A percentile compares a stretch with the other conserved stretches of the same genome.
phyloP scores from a whole-genome alignment of 1,284 basidiomycete species.

The Pterulicium gracile region DNA sequence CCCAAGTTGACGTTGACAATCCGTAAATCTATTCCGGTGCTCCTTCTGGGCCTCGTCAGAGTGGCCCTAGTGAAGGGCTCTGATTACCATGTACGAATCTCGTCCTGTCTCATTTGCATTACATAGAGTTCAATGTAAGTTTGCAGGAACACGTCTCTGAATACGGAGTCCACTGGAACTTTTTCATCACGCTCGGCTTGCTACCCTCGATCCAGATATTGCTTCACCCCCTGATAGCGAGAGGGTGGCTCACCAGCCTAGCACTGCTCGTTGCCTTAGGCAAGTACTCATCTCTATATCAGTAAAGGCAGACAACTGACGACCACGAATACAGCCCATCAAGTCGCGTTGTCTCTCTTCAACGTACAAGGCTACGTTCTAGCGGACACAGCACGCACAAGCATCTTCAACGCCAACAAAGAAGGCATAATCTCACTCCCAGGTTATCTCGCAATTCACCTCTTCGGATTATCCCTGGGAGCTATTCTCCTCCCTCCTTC shows the following conservation, averaged over 20 bases:
- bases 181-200: constrained; percentile 88
- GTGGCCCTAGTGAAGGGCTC: constrained; percentile 86
- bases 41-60: constrained; percentile 68
- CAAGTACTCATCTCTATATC: constrained; percentile 23
- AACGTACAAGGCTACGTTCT: constrained; percentile 59
- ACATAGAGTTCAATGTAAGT: constrained; percentile 5
- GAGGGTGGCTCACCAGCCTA: constrained; percentile 50
- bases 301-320: too few species aligned
- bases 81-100: constrained; percentile 74
- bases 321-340: constrained; percentile 45
- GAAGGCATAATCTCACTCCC: constrained; percentile 80
- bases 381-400: constrained; percentile 43
- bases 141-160: constrained; percentile 88
- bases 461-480: constrained; percentile 78
- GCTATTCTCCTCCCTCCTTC: constrained; percentile 72
- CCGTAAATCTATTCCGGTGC: constrained; percentile 57
- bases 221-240: constrained; percentile 52
- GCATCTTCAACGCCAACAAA: constrained; percentile 77
- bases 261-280: constrained; percentile 56
- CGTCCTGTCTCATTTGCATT: background rate
- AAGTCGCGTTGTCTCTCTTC: constrained; percentile 45
- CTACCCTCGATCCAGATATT: constrained; percentile 70
- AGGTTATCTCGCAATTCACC: constrained; percentile 86
- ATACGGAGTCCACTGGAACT: constrained; percentile 98
- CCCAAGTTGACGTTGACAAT: constrained; percentile 41